Evolutionary conservation across 129 eudicot species (phyloP).

Genomic region (Saussurea involucrata): DNA sequence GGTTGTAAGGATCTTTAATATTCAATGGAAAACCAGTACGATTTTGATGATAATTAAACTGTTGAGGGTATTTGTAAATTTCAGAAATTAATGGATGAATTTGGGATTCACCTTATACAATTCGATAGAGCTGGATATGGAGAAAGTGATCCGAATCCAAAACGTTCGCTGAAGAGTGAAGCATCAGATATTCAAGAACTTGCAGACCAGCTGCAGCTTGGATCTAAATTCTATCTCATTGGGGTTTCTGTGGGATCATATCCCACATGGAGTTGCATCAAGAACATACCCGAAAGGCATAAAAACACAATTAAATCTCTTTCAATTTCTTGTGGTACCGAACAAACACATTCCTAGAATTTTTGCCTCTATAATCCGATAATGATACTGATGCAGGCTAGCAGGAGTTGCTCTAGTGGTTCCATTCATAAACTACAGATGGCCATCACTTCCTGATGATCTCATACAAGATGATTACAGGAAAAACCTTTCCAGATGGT

Average conservation of each 20-base stretch:
- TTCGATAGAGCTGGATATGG: constrained; percentile 99
- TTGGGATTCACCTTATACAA: constrained; percentile 59
- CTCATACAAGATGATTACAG: constrained; percentile 76
- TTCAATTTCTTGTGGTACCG: not conserved
- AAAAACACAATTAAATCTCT: constrained; percentile 5
- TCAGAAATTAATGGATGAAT: constrained; percentile 71
- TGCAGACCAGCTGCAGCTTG: constrained; percentile 78
- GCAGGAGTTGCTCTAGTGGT: constrained; percentile 86
- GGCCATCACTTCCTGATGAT: constrained; percentile 79
- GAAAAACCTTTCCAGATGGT: constrained; percentile 50
- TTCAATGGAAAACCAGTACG: no score
- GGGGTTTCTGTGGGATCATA: constrained; percentile 89
- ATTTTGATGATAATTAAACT: not conserved
- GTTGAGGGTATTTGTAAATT: constrained; percentile 23
- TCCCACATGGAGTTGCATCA: constrained; percentile 87
- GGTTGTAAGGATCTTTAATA: not conserved
- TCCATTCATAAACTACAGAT: constrained; percentile 71
- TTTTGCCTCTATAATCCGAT: no score
- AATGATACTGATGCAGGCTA: constrained; percentile 44
- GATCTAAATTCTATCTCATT: constrained; percentile 70
- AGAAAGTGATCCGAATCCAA: constrained; percentile 90
- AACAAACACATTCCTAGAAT: no score
- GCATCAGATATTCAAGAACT: constrained; percentile 88
- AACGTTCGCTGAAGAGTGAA: constrained; percentile 75
- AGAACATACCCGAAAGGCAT: constrained; percentile 78